These are phyloP conservation scores for Xerophyta viscosa DNA, from an alignment of 106 monocot genomes.

Conservation along the genomic window DNA sequence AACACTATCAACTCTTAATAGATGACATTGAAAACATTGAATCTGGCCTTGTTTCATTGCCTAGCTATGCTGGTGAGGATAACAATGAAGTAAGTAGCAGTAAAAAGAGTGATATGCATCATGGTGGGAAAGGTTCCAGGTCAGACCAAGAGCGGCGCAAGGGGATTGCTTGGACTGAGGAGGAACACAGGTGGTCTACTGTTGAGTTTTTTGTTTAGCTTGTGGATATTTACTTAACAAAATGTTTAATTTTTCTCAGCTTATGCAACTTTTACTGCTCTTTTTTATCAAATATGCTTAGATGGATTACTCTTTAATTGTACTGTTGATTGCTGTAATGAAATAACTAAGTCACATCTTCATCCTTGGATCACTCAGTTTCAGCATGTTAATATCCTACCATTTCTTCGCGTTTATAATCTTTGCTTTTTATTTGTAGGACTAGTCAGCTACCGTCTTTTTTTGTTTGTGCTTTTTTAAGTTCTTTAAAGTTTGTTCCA, in stretches of 20 bases:
- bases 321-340: not conserved
- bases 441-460: too few relatives aligned
- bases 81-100: conserved; percentile 8
- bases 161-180: conserved; percentile 21
- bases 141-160: conserved; percentile 50
- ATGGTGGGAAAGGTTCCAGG: conserved; percentile 26
- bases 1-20: conserved; percentile 37
- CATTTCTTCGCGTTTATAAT: too few relatives aligned
- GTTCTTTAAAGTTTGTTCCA: too few relatives aligned
- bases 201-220: not conserved
- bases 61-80: conserved; percentile 15
- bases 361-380: too few relatives aligned
- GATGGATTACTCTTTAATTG: too few relatives aligned
- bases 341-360: not conserved
- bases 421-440: too few relatives aligned
- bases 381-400: too few relatives aligned
- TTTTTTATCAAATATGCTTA: not conserved
- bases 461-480: too few relatives aligned
- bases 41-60: conserved; percentile 37
- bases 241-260: not conserved
- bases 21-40: conserved; percentile 49
- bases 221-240: not conserved
- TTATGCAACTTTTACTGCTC: not conserved
- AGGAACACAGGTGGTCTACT: conserved; percentile 3
- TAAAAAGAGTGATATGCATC: conserved; percentile 20